A percentile compares a stretch with the other conserved stretches of the same genome.
phyloP scores from a whole-genome alignment of 306 rosid genomes.

The Sechiopsis laciniata region DNA sequence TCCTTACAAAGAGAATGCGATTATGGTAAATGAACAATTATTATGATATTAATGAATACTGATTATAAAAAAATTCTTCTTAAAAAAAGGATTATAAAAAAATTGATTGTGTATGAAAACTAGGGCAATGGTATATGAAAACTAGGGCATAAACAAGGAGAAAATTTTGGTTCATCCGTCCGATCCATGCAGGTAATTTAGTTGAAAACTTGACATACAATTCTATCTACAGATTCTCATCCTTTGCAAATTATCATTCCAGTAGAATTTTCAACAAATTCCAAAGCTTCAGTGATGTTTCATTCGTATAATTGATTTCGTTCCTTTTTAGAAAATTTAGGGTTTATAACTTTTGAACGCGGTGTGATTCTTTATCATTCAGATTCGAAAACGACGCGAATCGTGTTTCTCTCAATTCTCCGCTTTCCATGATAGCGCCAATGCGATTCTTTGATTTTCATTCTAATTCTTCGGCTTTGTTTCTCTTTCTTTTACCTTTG shows the following conservation, averaged over 20 bases:
- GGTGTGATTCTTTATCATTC: neutral
- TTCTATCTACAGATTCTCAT: neutral
- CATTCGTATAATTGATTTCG: neutral
- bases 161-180: neutral
- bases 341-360: neutral
- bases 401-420: neutral
- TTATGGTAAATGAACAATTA: too few species aligned
- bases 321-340: neutral
- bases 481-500: constrained; percentile 18
- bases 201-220: neutral
- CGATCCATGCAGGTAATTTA: neutral
- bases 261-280: neutral
- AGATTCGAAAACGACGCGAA: neutral
- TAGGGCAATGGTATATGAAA: neutral
- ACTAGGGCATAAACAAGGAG: neutral
- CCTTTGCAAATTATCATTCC: neutral
- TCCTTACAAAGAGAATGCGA: too few species aligned
- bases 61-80: too few species aligned
- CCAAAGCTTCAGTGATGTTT: constrained; percentile 11
- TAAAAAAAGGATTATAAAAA: too few species aligned
- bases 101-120: too few species aligned
- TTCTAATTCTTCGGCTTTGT: constrained; percentile 18
- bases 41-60: too few species aligned
- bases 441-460: constrained; percentile 22
- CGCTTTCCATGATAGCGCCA: neutral